A percentile compares a stretch with the other conserved stretches of the same genome.
phyloP scores from a whole-genome alignment of 2,329 filamentous ascomycete species.

The Pyricularia sp. region DNA sequence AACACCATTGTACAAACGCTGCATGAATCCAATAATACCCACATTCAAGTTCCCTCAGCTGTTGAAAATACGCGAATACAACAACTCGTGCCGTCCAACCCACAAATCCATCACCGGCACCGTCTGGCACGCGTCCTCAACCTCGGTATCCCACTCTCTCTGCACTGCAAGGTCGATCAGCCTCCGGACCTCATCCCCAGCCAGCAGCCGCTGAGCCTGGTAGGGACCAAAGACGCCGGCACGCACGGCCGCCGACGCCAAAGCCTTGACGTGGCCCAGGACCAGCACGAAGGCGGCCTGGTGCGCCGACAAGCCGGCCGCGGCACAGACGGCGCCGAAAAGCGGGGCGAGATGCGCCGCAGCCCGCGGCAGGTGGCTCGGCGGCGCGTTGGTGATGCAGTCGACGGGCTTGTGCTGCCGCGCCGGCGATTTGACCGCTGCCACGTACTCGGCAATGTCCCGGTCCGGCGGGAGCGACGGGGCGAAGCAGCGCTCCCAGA shows the following conservation, averaged over 20 bases:
- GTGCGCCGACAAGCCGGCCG: constrained; percentile 45
- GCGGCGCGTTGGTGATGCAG: background rate
- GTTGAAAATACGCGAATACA: constrained; percentile 82
- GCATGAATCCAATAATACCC: background rate
- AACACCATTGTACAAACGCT: background rate
- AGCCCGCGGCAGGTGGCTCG: constrained; percentile 23
- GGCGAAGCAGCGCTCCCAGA: constrained; percentile 63
- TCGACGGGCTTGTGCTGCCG: constrained; percentile 8
- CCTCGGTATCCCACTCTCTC: constrained; percentile 41
- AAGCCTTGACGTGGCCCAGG: constrained; percentile 61
- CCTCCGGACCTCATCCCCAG: constrained; percentile 41
- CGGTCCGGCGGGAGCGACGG: constrained; percentile 8
- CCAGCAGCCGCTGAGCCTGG: constrained; percentile 62
- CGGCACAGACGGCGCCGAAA: constrained; percentile 50
- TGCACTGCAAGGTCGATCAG: constrained; percentile 45
- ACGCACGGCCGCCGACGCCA: constrained; percentile 64
- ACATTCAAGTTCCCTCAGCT: constrained; percentile 33
- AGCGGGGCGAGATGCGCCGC: constrained; percentile 59
- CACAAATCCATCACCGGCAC: constrained; percentile 72
- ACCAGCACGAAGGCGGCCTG: constrained; percentile 65
- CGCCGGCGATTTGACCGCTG: constrained; percentile 17
- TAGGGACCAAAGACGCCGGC: constrained; percentile 71
- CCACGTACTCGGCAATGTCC: constrained; percentile 9
- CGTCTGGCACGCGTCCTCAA: constrained; percentile 59
- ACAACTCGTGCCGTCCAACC: constrained; percentile 68